Evolutionary conservation across 2,329 filamentous ascomycete species (phyloP).

Genomic region (Aspergillus latus): DNA sequence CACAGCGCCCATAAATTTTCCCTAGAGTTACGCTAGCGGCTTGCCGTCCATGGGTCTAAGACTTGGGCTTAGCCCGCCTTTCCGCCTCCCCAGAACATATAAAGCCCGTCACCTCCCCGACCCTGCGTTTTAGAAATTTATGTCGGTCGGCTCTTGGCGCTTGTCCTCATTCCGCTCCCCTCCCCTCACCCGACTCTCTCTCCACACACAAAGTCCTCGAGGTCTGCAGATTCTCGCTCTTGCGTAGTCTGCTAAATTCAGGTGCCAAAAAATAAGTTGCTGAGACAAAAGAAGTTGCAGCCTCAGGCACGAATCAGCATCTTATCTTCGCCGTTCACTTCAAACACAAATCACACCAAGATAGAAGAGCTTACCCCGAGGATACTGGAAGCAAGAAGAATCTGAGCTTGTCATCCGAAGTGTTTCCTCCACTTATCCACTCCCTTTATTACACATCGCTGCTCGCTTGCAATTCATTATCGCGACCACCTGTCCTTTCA

Average conservation of each 20-base stretch:
- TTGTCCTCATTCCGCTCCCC: neutral
- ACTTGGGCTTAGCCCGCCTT: constrained; percentile 26
- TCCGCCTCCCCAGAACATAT: constrained; percentile 35
- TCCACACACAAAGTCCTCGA: constrained; percentile 22
- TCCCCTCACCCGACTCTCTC: constrained; percentile 23
- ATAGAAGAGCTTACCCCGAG: constrained; percentile 28
- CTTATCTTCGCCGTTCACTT: constrained; percentile 20
- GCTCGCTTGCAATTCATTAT: constrained; percentile 16
- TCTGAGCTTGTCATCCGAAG: constrained; percentile 17
- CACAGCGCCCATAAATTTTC: no score
- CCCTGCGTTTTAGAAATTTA: constrained; percentile 30
- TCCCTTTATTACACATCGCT: constrained; percentile 16
- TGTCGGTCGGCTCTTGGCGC: constrained; percentile 42
- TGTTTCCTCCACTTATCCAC: constrained; percentile 19
- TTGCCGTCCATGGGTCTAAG: neutral
- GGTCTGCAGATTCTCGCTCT: constrained; percentile 20
- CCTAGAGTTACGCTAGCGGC: no score
- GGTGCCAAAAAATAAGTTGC: constrained; percentile 21
- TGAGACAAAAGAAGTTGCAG: constrained; percentile 28
- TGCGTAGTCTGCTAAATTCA: constrained; percentile 21
- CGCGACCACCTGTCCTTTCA: constrained; percentile 18
- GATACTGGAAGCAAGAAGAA: constrained; percentile 24
- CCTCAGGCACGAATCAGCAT: constrained; percentile 26
- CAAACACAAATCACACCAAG: constrained; percentile 12
- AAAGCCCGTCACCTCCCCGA: constrained; percentile 41